phyloP scores from a whole-genome alignment of 352 stramenopile species.

The Phytopythium helicoides region DNA sequence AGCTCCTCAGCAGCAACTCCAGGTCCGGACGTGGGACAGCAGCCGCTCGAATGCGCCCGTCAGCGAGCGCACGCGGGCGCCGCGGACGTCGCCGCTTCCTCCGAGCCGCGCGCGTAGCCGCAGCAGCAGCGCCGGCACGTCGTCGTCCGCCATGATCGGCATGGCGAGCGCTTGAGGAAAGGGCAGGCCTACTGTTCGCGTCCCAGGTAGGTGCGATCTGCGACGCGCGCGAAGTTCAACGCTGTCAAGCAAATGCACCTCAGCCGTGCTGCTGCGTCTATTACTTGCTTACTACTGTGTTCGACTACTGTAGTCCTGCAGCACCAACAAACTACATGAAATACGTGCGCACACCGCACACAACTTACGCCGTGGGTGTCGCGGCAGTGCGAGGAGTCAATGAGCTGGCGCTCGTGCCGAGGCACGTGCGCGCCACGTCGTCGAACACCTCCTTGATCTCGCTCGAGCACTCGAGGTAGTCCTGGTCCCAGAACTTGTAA shows the following conservation, averaged over 20 bases:
- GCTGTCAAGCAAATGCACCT: too few relatives aligned
- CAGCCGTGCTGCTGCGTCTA: too few relatives aligned
- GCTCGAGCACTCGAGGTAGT: constrained; percentile 97
- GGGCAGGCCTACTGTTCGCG: too few relatives aligned
- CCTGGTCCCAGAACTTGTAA: constrained; percentile 99
- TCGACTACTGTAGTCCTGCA: too few relatives aligned
- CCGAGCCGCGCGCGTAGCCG: constrained; percentile 29
- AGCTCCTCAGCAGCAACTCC: not conserved
- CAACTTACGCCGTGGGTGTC: not conserved
- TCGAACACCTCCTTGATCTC: constrained; percentile 99
- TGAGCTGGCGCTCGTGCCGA: constrained; percentile 56
- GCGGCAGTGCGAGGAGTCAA: constrained; percentile 12
- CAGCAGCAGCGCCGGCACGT: constrained; percentile 42
- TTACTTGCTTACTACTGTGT: too few relatives aligned
- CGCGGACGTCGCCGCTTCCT: constrained; percentile 10
- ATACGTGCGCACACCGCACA: not conserved
- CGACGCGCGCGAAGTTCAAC: too few relatives aligned
- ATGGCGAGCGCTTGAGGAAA: too few relatives aligned
- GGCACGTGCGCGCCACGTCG: constrained; percentile 94
- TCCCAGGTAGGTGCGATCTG: too few relatives aligned
- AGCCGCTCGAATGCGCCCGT: constrained; percentile 46
- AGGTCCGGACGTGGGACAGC: constrained; percentile 37
- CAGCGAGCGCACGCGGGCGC: constrained; percentile 23
- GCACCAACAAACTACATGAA: too few relatives aligned
- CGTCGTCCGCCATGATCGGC: constrained; percentile 1